phyloP scores from a whole-genome alignment of 176 grass and related monocot species.

The Thinopyrum elongatum region DNA sequence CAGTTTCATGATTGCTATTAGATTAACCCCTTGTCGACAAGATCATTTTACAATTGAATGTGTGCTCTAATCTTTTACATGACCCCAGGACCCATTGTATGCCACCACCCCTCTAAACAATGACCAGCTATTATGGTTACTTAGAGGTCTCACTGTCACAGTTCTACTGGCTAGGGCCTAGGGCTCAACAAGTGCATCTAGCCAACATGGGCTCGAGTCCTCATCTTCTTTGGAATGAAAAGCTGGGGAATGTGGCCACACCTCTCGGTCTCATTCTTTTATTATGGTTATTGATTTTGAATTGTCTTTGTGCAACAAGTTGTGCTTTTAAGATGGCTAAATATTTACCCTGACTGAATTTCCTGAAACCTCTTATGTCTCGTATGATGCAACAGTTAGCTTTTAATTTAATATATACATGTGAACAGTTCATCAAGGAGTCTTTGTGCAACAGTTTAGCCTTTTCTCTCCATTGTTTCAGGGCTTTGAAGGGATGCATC shows the following conservation, averaged over 20 bases:
- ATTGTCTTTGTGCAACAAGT: neutral
- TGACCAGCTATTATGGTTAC: neutral
- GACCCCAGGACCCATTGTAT: neutral
- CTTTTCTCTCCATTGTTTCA: constrained; percentile 39
- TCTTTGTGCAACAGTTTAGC: neutral
- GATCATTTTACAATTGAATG: constrained; percentile 17
- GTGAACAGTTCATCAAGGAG: neutral
- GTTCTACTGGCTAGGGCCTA: neutral
- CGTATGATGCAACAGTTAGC: constrained; percentile 12
- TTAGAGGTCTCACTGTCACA: neutral
- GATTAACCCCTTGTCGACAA: neutral
- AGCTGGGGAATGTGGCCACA: neutral
- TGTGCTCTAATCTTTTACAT: constrained; percentile 16
- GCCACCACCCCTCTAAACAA: constrained; percentile 1
- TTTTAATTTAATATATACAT: neutral
- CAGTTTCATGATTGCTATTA: constrained; percentile 16
- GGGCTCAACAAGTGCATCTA: neutral
- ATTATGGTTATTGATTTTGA: constrained; percentile 1
- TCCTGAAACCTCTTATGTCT: constrained; percentile 1
- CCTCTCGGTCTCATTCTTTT: neutral
- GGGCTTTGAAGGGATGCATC: constrained; percentile 93
- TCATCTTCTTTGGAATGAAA: neutral
- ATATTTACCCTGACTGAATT: constrained; percentile 3
- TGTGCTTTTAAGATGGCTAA: neutral
- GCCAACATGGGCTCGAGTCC: neutral